Base-by-base conservation (phyloP, 2,329 filamentous ascomycete genomes). In the Blastomyces gilchristii region DNA sequence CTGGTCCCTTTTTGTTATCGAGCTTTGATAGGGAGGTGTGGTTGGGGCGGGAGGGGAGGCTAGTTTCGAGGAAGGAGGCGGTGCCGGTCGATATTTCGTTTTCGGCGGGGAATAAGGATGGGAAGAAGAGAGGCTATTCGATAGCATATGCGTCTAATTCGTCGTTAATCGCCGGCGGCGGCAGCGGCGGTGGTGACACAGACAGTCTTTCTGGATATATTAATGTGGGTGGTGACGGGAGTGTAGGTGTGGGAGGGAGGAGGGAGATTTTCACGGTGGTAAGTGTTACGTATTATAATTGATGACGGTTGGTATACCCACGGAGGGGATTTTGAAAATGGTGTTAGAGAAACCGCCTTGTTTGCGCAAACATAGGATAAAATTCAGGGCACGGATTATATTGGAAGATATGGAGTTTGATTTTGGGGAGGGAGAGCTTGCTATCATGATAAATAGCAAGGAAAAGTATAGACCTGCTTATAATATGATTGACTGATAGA, bases 251-350 rank as follows among this genome's bases (percentile, higher is more conserved):
- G 45, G 64, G 62, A 2, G 60, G 62, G 11, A 37, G 50, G 43
- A 49, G 34, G 18, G 47, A 58, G 57, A 47, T 47, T n/a, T 67
- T 65, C 53, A 64, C 58, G 11, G 60, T 65, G n/a, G 39, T 60
- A 39, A 67, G 65, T 56, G 67, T 68, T 57, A 62, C 67, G n/a
- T 68, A 67, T 65, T 62, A 68, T 66, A 47, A 62, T 53, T 64
- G 39, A 65, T 63, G 22, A 41, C 43, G 37, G 41, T 14, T 25
- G 34, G 18, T 31, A 34, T 16, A n/a, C 34, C 34, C 8, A 37
- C 1, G 58, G 25, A 11, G 7, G 34, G 2, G 8, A 18, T 18
- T 47, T 31, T 59, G 8, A n/a, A n/a, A n/a, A 49, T 31, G 41
- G 58, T 18, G 45, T 49, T 31, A 16, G 25, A 45, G 58, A 18